Conservation (phyloP, 306 rosid species). For the Quercus wislizeni region DNA sequence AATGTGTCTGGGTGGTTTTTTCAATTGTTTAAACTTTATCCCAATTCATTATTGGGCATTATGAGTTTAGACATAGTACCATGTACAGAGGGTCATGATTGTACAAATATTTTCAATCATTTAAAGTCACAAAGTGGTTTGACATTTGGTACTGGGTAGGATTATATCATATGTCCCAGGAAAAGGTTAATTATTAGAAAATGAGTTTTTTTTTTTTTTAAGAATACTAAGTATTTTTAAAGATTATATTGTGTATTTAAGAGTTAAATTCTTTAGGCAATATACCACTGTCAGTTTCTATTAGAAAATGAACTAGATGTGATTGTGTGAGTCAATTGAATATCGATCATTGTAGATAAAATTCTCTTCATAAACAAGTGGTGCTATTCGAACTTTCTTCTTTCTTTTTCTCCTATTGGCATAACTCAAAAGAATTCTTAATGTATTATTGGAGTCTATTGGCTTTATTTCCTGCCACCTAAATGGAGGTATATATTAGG, state of each 20-base stretch:
- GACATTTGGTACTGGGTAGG: not conserved
- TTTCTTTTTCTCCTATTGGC: no score
- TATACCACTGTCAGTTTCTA: not conserved
- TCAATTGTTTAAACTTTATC: not conserved
- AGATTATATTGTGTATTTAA: accelerated
- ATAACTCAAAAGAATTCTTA: no score
- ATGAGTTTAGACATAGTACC: not conserved
- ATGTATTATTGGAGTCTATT: not conserved
- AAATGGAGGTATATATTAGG: not conserved
- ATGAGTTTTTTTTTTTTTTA: not conserved
- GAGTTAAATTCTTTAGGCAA: no score
- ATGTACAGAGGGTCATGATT: not conserved
- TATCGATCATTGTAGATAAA: not conserved
- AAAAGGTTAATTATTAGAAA: not conserved
- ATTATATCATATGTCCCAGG: no score
- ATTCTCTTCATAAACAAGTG: not conserved
- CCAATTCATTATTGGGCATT: not conserved
- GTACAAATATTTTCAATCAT: not conserved
- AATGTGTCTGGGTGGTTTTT: not conserved
- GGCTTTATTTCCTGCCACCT: not conserved
- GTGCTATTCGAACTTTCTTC: not conserved
- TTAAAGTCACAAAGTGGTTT: not conserved
- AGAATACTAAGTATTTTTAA: no score
- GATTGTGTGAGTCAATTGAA: no score
- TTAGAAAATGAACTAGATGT: not conserved